phyloP scores from a whole-genome alignment of 1,284 basidiomycete genomes.

The Rhodotorula sp. region DNA sequence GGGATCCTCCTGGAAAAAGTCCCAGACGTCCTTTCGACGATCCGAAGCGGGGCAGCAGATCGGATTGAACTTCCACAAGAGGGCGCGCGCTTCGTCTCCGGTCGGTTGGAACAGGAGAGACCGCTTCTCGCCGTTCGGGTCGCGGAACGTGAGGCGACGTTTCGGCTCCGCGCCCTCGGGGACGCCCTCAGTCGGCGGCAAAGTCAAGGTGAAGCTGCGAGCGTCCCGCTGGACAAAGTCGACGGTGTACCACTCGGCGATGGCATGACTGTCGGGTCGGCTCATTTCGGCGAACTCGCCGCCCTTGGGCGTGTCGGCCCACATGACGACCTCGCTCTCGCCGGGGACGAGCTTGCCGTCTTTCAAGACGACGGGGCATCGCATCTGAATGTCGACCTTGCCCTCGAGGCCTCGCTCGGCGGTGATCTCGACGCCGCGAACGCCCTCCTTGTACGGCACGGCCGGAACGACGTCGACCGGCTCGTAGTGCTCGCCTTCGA shows the following conservation, averaged over 20 bases:
- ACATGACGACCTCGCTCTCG: conserved; percentile 35
- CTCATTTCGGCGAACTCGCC: conserved; percentile 34
- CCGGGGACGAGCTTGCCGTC: conserved; percentile 30
- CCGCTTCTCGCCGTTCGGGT: conserved; percentile 20
- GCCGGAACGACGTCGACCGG: conserved; percentile 39
- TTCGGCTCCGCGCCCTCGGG: conserved; percentile 41
- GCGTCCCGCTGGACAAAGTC: conserved; percentile 41
- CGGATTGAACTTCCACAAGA: conserved; percentile 44
- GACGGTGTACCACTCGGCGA: conserved; percentile 42
- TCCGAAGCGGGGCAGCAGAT: conserved; percentile 37
- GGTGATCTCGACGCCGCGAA: conserved; percentile 38
- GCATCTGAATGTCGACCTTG: conserved; percentile 40
- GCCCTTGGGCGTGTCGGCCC: conserved; percentile 33
- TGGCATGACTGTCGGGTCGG: conserved; percentile 27
- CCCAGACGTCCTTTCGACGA: conserved; percentile 35
- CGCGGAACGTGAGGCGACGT: conserved; percentile 34
- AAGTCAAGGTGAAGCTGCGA: conserved; percentile 40
- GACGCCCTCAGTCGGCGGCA: conserved; percentile 40
- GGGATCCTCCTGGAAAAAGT: conserved; percentile 44
- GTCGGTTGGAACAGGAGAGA: conserved; percentile 39
- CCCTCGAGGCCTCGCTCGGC: conserved; percentile 40
- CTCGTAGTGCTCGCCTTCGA: conserved; percentile 29
- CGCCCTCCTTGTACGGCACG: conserved; percentile 42
- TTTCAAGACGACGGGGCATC: conserved; percentile 29
- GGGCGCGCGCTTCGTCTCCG: conserved; percentile 29